These are phyloP conservation scores for Podospora australis DNA, from an alignment of 495 filamentous ascomycete species.

Conservation along the genomic window DNA sequence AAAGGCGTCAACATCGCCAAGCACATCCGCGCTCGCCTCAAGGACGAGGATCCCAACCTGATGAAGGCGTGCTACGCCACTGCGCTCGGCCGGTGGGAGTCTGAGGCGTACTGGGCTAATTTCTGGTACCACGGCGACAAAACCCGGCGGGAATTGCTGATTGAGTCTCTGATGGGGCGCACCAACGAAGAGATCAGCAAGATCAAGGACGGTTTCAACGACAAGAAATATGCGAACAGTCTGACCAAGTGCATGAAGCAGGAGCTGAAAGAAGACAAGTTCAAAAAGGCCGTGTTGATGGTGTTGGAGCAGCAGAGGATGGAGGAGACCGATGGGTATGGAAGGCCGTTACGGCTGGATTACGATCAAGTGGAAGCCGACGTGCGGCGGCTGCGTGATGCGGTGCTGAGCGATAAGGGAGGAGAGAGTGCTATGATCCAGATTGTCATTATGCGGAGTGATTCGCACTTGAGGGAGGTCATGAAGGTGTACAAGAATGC, in stretches of 20 bases:
- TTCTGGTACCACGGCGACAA: conserved; percentile 94
- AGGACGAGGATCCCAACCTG: conserved; percentile 56
- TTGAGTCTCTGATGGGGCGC: conserved; percentile 86
- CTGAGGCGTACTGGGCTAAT: conserved; percentile 96
- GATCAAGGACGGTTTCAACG: conserved; percentile 89
- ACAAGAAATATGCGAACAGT: conserved; percentile 84
- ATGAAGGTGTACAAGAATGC: conserved; percentile 62
- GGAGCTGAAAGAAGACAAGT: conserved; percentile 90
- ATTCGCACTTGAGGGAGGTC: conserved; percentile 75
- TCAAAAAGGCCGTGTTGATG: conserved; percentile 80
- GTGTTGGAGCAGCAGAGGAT: conserved; percentile 76
- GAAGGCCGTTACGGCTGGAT: conserved; percentile 32
- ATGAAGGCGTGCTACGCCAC: conserved; percentile 88
- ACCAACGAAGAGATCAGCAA: conserved; percentile 77
- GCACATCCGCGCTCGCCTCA: conserved; percentile 79
- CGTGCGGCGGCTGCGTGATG: conserved; percentile 61
- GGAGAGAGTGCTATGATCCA: conserved; percentile 88
- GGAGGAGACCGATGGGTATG: conserved; percentile 59
- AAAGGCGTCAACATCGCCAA: conserved; percentile 94
- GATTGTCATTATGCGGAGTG: conserved; percentile 72
- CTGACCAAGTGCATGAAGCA: conserved; percentile 81
- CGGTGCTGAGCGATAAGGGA: conserved; percentile 66
- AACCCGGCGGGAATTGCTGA: conserved; percentile 77
- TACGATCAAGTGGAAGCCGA: conserved; percentile 59
- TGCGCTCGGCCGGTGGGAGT: conserved; percentile 86